Conservation (phyloP, 2,329 filamentous ascomycete species). For the Dactylellina sp. region DNA sequence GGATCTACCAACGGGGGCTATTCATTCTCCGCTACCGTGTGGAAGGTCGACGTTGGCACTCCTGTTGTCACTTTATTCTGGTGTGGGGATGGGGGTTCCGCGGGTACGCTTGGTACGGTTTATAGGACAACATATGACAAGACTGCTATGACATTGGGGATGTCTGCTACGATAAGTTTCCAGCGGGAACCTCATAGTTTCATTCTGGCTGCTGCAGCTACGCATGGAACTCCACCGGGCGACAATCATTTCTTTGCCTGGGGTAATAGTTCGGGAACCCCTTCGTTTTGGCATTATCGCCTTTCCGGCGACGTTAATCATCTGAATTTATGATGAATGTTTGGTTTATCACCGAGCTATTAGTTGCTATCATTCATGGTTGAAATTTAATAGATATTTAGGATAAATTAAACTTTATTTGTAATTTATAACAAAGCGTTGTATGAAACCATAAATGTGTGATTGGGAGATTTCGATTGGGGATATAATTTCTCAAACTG, state of each 20-base stretch:
- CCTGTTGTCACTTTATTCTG: conserved; percentile 28
- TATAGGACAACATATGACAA: conserved; percentile 17
- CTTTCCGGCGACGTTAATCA: conserved; percentile 13
- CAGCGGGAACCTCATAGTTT: conserved; percentile 32
- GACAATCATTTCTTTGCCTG: conserved; percentile 43
- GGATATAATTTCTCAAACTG: too few relatives aligned
- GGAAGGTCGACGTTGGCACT: conserved; percentile 33
- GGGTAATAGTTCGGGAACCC: conserved; percentile 24
- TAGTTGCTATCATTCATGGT: too few relatives aligned
- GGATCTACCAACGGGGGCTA: conserved; percentile 21
- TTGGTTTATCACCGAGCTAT: too few relatives aligned
- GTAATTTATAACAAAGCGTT: too few relatives aligned
- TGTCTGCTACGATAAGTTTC: conserved; percentile 20
- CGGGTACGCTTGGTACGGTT: conserved; percentile 26
- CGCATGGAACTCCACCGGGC: conserved; percentile 2
- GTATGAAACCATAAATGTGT: too few relatives aligned
- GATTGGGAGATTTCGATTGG: too few relatives aligned
- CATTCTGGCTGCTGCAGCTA: conserved; percentile 21
- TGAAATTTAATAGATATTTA: too few relatives aligned
- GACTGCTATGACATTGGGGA: conserved; percentile 12
- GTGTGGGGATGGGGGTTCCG: conserved; percentile 25
- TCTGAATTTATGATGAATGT: conserved; percentile 11
- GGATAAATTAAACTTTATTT: too few relatives aligned
- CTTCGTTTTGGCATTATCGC: conserved; percentile 32
- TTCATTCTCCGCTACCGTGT: conserved; percentile 18